Evolutionary conservation across 371 early-diverging fungal genomes (phyloP).

Genomic region (Nematocida major): DNA sequence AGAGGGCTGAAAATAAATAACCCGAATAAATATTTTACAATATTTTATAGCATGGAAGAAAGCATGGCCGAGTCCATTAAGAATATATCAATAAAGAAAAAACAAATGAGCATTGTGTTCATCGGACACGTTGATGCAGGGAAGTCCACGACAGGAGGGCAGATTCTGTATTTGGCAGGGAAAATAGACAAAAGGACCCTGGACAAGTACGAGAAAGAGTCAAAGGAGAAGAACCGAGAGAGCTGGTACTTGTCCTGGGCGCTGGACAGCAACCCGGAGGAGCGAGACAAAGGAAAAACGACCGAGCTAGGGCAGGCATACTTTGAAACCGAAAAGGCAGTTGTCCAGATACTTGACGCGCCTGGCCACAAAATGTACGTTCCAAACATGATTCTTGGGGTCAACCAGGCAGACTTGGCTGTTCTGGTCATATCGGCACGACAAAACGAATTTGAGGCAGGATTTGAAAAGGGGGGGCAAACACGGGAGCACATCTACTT

Average conservation of each 20-base stretch:
- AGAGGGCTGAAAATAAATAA: too few species aligned
- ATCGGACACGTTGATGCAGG: conserved; percentile 99
- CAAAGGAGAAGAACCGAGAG: conserved; percentile 71
- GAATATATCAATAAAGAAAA: conserved; percentile 44
- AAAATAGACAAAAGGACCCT: conserved; percentile 96
- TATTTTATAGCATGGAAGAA: conserved; percentile 35
- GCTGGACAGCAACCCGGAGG: conserved; percentile 64
- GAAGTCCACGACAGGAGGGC: conserved; percentile 94
- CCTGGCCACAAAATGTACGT: conserved; percentile 98
- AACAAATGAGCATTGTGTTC: conserved; percentile 71
- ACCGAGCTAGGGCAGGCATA: conserved; percentile 68
- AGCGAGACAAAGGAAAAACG: conserved; percentile 72
- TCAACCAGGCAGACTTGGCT: conserved; percentile 76
- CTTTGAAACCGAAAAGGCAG: conserved; percentile 79
- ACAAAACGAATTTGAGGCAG: conserved; percentile 91
- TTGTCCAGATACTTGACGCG: conserved; percentile 67
- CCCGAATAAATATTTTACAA: conserved; percentile 22
- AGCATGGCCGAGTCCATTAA: not conserved
- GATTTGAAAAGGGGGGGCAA: conserved; percentile 92
- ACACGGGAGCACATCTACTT: conserved; percentile 98
- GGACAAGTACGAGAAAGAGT: conserved; percentile 96
- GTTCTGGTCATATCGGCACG: conserved; percentile 88
- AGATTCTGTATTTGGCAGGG: conserved; percentile 95
- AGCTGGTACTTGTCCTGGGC: conserved; percentile 65
- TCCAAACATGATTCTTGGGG: conserved; percentile 93